These are phyloP conservation scores for Leersia perrieri DNA, from an alignment of 176 grass and related monocot species.

Conservation along the genomic window DNA sequence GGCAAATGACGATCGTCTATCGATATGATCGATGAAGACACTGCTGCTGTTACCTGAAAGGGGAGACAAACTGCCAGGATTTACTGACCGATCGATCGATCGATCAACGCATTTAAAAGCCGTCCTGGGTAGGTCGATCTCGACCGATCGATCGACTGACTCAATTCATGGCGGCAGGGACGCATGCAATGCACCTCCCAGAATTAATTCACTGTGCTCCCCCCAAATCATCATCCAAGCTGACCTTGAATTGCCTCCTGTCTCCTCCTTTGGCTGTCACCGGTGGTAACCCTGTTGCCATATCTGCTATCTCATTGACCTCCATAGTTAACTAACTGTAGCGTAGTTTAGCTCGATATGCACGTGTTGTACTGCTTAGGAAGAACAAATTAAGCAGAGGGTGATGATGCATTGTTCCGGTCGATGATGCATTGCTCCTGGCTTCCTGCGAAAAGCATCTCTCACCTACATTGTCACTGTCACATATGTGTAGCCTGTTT, in stretches of 20 bases:
- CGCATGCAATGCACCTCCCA: neutral
- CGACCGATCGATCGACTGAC: neutral
- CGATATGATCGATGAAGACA: neutral
- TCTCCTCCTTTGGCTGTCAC: neutral
- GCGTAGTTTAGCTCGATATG: neutral
- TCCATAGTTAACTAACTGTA: neutral
- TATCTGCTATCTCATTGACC: neutral
- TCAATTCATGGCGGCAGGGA: conserved; percentile 15
- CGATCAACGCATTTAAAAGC: conserved; percentile 32
- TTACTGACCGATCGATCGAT: neutral
- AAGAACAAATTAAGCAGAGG: neutral
- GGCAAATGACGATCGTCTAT: too few relatives aligned
- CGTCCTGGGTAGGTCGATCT: conserved; percentile 29
- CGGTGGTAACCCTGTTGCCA: neutral
- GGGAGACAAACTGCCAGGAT: neutral
- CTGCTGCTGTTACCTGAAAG: neutral
- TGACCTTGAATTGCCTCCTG: neutral
- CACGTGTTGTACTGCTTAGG: neutral
- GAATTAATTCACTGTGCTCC: neutral
- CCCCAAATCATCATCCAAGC: neutral
- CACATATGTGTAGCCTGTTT: neutral
- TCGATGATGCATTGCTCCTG: too few relatives aligned
- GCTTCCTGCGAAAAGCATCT: neutral
- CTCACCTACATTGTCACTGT: neutral
- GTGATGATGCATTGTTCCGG: neutral